phyloP scores from a whole-genome alignment of 805 yeast genomes.

The Wickerhamomyces queroliae region DNA sequence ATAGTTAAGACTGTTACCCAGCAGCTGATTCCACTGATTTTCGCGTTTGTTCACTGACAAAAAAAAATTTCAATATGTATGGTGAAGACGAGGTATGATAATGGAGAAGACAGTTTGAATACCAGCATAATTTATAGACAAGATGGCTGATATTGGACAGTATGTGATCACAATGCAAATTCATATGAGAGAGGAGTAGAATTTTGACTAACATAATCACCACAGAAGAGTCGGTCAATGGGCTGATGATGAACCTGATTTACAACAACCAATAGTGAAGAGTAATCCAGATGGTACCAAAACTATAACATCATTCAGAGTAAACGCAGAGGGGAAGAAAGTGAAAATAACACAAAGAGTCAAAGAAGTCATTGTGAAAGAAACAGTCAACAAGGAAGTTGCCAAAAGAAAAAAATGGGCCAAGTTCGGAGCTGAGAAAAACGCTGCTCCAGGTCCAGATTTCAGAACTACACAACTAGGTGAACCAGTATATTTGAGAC shows the following conservation, averaged over 20 bases:
- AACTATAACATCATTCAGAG: constrained; percentile 73
- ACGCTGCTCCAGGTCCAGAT: constrained; percentile 79
- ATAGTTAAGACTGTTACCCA: too few relatives aligned
- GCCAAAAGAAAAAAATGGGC: constrained; percentile 88
- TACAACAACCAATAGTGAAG: constrained; percentile 68
- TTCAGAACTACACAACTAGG: constrained; percentile 83
- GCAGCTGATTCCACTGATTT: too few relatives aligned
- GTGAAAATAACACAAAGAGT: constrained; percentile 85
- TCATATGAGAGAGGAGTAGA: background rate
- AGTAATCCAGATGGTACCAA: constrained; percentile 85
- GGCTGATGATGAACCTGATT: constrained; percentile 50
- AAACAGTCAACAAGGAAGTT: constrained; percentile 75
- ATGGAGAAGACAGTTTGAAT: background rate
- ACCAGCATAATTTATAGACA: background rate
- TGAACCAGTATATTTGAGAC: constrained; percentile 71
- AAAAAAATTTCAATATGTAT: background rate
- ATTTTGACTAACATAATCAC: background rate
- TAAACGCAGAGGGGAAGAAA: constrained; percentile 74
- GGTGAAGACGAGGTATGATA: too few relatives aligned
- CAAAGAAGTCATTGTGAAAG: constrained; percentile 69
- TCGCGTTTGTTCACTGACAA: background rate
- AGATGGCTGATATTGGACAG: constrained; percentile 10
- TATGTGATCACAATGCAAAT: background rate
- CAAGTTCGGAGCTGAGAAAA: constrained; percentile 79
- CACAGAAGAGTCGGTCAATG: constrained; percentile 12